phyloP scores from a whole-genome alignment of 108 stramenopile species.

The Stephanodiscus minutulus region DNA sequence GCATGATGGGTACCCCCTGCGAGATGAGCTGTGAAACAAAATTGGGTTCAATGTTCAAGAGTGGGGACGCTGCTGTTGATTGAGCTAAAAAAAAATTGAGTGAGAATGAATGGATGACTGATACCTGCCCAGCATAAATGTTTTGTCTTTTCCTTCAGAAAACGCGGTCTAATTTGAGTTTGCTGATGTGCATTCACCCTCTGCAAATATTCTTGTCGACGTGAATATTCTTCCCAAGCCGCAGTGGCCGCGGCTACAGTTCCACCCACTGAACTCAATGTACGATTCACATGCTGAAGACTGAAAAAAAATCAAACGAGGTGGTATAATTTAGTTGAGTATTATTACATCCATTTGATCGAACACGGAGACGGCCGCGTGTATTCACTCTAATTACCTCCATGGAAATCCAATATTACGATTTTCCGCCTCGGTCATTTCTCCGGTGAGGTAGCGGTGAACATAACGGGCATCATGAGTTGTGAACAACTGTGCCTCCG shows the following conservation, averaged over 20 bases:
- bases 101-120: neutral
- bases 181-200: neutral
- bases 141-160: conserved; percentile 14
- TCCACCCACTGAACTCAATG: conserved; percentile 86
- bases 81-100: too few species aligned
- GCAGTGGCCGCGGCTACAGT: conserved; percentile 81
- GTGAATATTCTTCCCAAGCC: conserved; percentile 57
- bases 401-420: conserved; percentile 94
- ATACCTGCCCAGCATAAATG: conserved; percentile 24
- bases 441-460: conserved; percentile 71
- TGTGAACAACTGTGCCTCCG: conserved; percentile 71
- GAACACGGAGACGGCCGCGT: neutral
- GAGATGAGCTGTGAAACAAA: conserved; percentile 76
- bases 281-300: conserved; percentile 70
- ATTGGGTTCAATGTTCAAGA: neutral
- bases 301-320: neutral
- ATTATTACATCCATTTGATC: neutral
- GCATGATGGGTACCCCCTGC: conserved; percentile 97
- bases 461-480: conserved; percentile 84
- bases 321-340: neutral
- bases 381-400: conserved; percentile 32
- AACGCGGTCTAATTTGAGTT: neutral
- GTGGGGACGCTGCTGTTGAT: too few species aligned
- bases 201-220: conserved; percentile 23
- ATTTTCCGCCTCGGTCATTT: conserved; percentile 77